Conservation (phyloP, 2,329 filamentous ascomycete species). For the Fusarium tupiense region DNA sequence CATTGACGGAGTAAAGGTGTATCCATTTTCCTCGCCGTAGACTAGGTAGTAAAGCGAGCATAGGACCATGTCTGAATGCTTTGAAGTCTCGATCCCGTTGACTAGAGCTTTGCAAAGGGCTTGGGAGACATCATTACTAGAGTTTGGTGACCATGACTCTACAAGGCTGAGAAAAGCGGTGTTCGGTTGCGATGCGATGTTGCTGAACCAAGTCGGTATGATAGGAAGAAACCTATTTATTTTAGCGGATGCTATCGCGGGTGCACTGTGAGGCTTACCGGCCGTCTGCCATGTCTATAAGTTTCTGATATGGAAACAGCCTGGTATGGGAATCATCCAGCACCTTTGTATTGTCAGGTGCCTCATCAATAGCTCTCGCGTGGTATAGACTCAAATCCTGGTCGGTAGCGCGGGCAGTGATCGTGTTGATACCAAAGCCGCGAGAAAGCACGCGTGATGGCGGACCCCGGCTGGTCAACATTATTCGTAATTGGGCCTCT, state of each 20-base stretch:
- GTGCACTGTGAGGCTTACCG: not conserved
- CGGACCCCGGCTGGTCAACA: not conserved
- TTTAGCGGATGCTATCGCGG: not conserved
- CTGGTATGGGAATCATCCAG: not conserved
- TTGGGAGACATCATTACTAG: fast-evolving
- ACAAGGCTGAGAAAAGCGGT: not conserved
- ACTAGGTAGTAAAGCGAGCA: not conserved
- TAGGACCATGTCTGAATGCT: not conserved
- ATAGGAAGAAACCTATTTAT: not conserved
- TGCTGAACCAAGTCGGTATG: not conserved
- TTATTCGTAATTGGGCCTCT: fast-evolving
- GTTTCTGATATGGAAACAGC: not conserved
- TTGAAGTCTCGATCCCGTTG: not conserved
- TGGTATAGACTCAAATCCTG: not conserved
- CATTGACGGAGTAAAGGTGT: not conserved
- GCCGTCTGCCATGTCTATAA: not conserved
- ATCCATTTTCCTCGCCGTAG: not conserved
- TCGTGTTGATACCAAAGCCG: fast-evolving
- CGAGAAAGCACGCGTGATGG: fast-evolving
- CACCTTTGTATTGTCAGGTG: not conserved
- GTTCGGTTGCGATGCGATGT: not conserved
- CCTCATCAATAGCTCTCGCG: not conserved
- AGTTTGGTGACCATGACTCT: not conserved
- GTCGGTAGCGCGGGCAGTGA: not conserved
- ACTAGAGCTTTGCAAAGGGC: not conserved